These are phyloP conservation scores for Phragmites australis DNA, from an alignment of 176 grass and related monocot genomes.

Conservation along the genomic window DNA sequence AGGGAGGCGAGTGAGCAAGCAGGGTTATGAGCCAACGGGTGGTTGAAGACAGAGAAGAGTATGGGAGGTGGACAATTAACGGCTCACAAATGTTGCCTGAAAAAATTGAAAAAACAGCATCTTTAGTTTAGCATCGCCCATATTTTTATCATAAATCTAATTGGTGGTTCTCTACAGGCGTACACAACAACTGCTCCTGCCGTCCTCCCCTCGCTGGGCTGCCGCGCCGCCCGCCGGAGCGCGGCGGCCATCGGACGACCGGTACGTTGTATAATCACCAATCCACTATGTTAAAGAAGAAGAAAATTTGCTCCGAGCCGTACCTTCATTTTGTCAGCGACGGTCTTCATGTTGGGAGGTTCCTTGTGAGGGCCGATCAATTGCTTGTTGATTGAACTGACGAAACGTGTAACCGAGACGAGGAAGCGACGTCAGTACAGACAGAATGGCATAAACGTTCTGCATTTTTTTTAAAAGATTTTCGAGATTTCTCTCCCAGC, in stretches of 20 bases:
- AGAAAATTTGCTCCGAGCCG: not conserved
- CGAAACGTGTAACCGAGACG: not conserved
- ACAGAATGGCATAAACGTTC: not conserved
- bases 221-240: not conserved
- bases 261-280: not conserved
- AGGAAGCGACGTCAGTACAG: not conserved
- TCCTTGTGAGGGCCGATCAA: conserved; percentile 69
- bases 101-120: too few relatives aligned
- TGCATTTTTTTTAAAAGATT: too few relatives aligned
- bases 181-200: too few relatives aligned
- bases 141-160: too few relatives aligned
- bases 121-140: too few relatives aligned
- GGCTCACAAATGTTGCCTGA: too few relatives aligned
- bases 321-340: conserved; percentile 42
- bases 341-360: conserved; percentile 39
- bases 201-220: not conserved
- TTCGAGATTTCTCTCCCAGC: too few relatives aligned
- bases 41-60: too few relatives aligned
- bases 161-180: too few relatives aligned
- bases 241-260: not conserved
- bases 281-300: not conserved
- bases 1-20: too few relatives aligned
- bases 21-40: too few relatives aligned
- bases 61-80: too few relatives aligned
- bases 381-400: conserved; percentile 71